Conservation (phyloP, 2,329 filamentous ascomycete species). For the Parastagonospora nodorum region DNA sequence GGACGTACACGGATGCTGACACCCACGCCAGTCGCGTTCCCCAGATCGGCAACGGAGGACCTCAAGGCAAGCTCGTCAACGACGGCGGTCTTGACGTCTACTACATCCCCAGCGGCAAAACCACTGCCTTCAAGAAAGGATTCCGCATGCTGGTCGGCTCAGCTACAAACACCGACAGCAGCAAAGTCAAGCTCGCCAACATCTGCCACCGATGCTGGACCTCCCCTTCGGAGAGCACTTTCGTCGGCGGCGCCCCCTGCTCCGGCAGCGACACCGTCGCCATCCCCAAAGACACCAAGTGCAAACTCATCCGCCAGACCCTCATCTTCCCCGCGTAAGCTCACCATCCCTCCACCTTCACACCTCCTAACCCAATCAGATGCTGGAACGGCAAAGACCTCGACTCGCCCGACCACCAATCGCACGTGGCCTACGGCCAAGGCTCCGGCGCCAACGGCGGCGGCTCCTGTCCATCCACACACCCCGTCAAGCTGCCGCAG, state of each 20-base stretch:
- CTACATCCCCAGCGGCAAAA: conserved; percentile 42
- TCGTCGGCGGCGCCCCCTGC: conserved; percentile 58
- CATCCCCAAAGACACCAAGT: conserved; percentile 52
- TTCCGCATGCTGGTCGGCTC: conserved; percentile 43
- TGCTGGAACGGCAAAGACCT: conserved; percentile 41
- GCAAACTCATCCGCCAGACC: conserved; percentile 61
- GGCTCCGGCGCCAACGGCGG: conserved; percentile 54
- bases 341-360: not conserved
- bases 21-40: not conserved
- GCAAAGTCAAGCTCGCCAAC: conserved; percentile 33
- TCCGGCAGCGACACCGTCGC: conserved; percentile 57
- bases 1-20: not conserved
- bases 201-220: conserved; percentile 48
- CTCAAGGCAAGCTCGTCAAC: conserved; percentile 42
- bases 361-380: conserved; percentile 2
- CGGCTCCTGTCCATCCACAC: conserved; percentile 52
- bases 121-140: conserved; percentile 43
- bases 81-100: conserved; percentile 43
- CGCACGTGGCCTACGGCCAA: conserved; percentile 54
- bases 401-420: conserved; percentile 41
- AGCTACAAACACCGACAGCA: conserved; percentile 36
- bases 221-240: conserved; percentile 53
- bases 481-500: conserved; percentile 42
- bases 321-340: conserved; percentile 53
- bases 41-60: conserved; percentile 38